Percentiles rank a stretch among this genome's conserved stretches.
Evolutionary conservation across 2,329 filamentous ascomycete genomes (phyloP).

Genomic region (Monosporascus sp.): DNA sequence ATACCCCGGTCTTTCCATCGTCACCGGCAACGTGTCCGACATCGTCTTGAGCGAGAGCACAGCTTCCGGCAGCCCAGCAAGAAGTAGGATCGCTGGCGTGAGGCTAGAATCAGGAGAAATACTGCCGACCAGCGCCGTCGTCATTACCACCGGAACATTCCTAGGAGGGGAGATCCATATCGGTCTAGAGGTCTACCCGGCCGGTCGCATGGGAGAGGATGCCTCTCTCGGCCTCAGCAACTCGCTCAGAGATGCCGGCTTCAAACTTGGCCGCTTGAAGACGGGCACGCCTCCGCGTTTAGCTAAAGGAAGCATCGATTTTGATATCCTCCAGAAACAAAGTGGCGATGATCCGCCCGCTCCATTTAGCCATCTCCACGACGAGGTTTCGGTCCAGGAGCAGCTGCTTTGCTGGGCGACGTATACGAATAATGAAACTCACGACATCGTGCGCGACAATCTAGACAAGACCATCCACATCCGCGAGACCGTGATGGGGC

Average conservation of each 20-base stretch:
- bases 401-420: conserved; percentile 86
- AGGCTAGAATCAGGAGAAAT: conserved; percentile 82
- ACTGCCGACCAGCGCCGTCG: conserved; percentile 71
- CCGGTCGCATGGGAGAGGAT: conserved; percentile 88
- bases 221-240: conserved; percentile 91
- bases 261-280: conserved; percentile 84
- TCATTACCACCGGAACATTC: conserved; percentile 97
- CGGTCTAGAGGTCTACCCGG: conserved; percentile 75
- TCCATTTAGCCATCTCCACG: conserved; percentile 89
- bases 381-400: conserved; percentile 67
- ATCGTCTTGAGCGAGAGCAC: conserved; percentile 67
- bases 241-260: conserved; percentile 81
- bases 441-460: conserved; percentile 80
- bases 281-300: conserved; percentile 91
- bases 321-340: conserved; percentile 64
- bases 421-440: conserved; percentile 76
- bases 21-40: conserved; percentile 86
- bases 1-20: conserved; percentile 73
- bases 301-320: conserved; percentile 78
- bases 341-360: conserved; percentile 77
- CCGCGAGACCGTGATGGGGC: conserved; percentile 87
- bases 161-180: conserved; percentile 95
- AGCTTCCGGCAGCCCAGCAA: conserved; percentile 38
- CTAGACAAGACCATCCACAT: conserved; percentile 97
- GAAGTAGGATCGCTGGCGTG: conserved; percentile 77